These are phyloP conservation scores for Neophaeococcomyces mojaviensis DNA, from an alignment of 2,329 filamentous ascomycete species.

Conservation along the genomic window DNA sequence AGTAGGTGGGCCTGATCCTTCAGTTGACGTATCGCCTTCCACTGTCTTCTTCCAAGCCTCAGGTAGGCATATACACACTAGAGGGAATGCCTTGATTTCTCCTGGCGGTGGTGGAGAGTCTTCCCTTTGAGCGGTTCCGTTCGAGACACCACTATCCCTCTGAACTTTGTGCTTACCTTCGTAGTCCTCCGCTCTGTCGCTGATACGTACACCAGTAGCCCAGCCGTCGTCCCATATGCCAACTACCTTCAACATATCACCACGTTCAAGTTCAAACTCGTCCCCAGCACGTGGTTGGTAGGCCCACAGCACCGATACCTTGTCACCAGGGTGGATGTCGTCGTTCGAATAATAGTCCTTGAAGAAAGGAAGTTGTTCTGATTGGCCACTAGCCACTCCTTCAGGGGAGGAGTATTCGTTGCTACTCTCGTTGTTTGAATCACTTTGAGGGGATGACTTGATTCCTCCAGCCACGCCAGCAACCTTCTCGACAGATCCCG, in stretches of 20 bases:
- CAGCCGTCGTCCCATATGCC: constrained; percentile 99
- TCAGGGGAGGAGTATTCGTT: constrained; percentile 76
- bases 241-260: constrained; percentile 96
- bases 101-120: constrained; percentile 59
- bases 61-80: constrained; percentile 91
- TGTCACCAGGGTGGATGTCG: constrained; percentile 85
- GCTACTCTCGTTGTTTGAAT: constrained; percentile 64
- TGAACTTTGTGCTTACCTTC: constrained; percentile 68
- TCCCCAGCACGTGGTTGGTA: constrained; percentile 91
- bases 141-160: constrained; percentile 88
- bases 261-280: constrained; percentile 86
- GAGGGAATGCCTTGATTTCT: constrained; percentile 94
- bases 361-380: constrained; percentile 91
- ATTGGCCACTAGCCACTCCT: constrained; percentile 78
- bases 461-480: constrained; percentile 35
- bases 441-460: constrained; percentile 82
- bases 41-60: constrained; percentile 97
- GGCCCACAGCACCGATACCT: constrained; percentile 87
- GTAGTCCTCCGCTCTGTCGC: constrained; percentile 83
- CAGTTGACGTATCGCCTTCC: constrained; percentile 72
- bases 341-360: constrained; percentile 98
- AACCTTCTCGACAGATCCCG: constrained; percentile 55
- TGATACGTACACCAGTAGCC: constrained; percentile 83
- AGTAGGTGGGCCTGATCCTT: constrained; percentile 40
- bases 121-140: constrained; percentile 57